phyloP scores from a whole-genome alignment of 2,329 filamentous ascomycete species.

The Akanthomyces uredinophilus region DNA sequence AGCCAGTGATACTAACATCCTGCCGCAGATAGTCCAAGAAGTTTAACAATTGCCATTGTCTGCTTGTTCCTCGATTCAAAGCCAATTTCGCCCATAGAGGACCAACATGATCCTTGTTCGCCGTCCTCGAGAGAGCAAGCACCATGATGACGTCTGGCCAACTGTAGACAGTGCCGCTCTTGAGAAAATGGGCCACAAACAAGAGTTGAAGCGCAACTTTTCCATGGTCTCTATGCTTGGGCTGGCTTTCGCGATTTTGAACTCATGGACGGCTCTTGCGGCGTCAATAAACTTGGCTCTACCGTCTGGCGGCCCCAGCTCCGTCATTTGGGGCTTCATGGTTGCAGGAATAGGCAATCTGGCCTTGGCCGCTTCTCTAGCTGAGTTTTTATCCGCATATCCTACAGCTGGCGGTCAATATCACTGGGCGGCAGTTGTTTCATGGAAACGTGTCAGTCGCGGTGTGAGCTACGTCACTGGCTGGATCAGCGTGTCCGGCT shows the following conservation, averaged over 20 bases:
- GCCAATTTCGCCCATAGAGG: neutral
- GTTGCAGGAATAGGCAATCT: conserved; percentile 64
- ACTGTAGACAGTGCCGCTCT: conserved; percentile 34
- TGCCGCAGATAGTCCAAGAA: too few species aligned
- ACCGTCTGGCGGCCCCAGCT: conserved; percentile 65
- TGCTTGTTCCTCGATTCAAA: neutral
- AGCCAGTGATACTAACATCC: too few species aligned
- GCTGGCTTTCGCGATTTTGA: conserved; percentile 44
- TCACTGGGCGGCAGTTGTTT: conserved; percentile 65
- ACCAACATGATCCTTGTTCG: neutral
- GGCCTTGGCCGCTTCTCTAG: conserved; percentile 61
- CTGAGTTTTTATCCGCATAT: conserved; percentile 65
- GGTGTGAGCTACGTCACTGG: conserved; percentile 65
- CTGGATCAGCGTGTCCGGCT: conserved; percentile 67
- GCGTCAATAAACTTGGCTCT: conserved; percentile 47
- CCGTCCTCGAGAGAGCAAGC: neutral
- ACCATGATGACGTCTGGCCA: neutral
- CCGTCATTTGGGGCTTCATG: conserved; percentile 66
- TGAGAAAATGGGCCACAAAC: conserved; percentile 41
- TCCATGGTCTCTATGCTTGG: conserved; percentile 44
- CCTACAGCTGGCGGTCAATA: conserved; percentile 58
- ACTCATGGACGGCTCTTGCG: conserved; percentile 45
- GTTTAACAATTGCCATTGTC: too few species aligned
- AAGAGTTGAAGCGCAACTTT: conserved; percentile 47
- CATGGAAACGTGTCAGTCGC: conserved; percentile 54